Conservation (phyloP, 805 yeast species). For the Zygotorulaspora sp. region DNA sequence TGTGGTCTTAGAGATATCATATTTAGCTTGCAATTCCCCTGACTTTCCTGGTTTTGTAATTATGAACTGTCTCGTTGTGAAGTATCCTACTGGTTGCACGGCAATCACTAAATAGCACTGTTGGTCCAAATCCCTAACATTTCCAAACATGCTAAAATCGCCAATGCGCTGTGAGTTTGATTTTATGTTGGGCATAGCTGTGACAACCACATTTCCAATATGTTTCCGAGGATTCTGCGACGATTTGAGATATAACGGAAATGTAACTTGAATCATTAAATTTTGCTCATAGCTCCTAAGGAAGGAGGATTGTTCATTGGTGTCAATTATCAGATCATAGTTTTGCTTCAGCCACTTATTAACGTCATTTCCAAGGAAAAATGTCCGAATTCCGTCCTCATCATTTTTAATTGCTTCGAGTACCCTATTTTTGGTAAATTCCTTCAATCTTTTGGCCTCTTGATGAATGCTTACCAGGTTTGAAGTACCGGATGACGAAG, state of each 20-base stretch:
- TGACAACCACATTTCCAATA: constrained; percentile 19
- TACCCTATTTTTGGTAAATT: constrained; percentile 14
- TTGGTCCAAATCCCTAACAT: constrained; percentile 7
- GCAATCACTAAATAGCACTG: constrained; percentile 22
- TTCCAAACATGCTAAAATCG: constrained; percentile 7
- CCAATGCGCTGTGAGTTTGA: constrained; percentile 2
- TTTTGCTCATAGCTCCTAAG: constrained; percentile 13
- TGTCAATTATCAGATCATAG: constrained; percentile 16
- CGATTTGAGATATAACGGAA: constrained; percentile 16
- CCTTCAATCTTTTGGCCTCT: constrained; percentile 8
- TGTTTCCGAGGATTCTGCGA: constrained; percentile 11
- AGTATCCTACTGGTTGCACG: constrained; percentile 11
- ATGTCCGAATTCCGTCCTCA: constrained; percentile 24
- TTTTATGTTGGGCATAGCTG: constrained; percentile 12
- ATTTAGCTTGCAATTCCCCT: constrained; percentile 16
- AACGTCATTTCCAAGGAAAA: constrained; percentile 16
- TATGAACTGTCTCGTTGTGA: constrained; percentile 19
- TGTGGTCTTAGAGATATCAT: constrained; percentile 11
- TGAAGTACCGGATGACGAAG: constrained; percentile 2
- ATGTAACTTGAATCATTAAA: constrained; percentile 16
- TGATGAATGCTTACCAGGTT: constrained; percentile 12
- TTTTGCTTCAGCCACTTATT: constrained; percentile 15
- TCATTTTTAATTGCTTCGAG: constrained; percentile 23
- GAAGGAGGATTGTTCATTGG: constrained; percentile 6
- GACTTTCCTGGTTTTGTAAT: constrained; percentile 21